Percentiles rank a stretch among this genome's conserved stretches.
These are phyloP conservation scores for Petunia hybrid DNA, from an alignment of 305 asterid species.

Conservation along the genomic window DNA sequence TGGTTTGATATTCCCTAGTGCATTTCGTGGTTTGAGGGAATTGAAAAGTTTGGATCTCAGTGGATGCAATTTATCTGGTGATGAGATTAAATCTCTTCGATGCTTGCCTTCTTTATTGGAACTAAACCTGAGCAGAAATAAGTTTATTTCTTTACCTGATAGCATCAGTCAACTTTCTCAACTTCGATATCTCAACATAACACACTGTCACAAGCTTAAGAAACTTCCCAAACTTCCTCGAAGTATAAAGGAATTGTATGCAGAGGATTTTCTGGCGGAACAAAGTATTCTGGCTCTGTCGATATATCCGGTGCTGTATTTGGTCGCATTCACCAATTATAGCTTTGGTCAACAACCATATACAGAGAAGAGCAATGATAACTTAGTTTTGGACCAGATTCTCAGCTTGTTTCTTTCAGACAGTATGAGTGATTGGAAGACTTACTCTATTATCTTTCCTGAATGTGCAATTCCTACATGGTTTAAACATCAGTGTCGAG, in stretches of 20 bases:
- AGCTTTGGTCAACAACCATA: neutral
- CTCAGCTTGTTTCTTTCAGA: neutral
- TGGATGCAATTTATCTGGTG: neutral
- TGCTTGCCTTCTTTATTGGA: neutral
- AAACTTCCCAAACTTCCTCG: neutral
- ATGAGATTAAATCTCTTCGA: neutral
- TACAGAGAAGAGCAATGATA: neutral
- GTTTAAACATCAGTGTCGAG: neutral
- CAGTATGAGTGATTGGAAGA: fast-evolving
- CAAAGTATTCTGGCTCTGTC: neutral
- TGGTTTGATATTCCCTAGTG: neutral
- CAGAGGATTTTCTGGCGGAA: slow-evolving; percentile 7
- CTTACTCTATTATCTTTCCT: neutral
- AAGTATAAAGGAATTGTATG: slow-evolving; percentile 19
- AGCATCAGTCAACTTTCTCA: neutral
- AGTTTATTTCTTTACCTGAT: slow-evolving; percentile 5
- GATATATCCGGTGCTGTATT: neutral
- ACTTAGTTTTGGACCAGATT: neutral
- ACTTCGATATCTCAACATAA: slow-evolving; percentile 5
- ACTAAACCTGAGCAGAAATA: slow-evolving; percentile 13
- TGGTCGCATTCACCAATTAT: slow-evolving; percentile 26
- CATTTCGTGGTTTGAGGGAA: neutral
- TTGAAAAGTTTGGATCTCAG: slow-evolving; percentile 17
- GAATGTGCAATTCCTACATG: neutral
- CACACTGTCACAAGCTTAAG: neutral